A percentile compares a stretch with the other conserved stretches of the same genome.
phyloP scores from a whole-genome alignment of 2,329 filamentous ascomycete species.

The Colletotrichum sp. region DNA sequence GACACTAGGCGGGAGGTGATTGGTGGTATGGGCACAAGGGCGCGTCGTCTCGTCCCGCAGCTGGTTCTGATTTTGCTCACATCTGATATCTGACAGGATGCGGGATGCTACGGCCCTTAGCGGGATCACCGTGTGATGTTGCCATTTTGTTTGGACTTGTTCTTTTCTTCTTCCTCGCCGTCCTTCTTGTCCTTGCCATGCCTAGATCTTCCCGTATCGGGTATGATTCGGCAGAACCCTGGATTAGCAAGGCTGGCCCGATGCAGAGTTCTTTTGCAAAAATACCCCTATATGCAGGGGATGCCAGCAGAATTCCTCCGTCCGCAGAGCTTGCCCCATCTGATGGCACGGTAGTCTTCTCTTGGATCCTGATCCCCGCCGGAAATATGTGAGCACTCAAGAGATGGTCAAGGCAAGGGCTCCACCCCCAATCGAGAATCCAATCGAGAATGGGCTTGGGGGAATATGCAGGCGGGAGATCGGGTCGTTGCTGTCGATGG shows the following conservation, averaged over 20 bases:
- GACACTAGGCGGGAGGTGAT: conserved; percentile 13
- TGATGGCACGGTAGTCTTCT: not conserved
- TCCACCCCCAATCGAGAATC: not conserved
- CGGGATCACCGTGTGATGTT: not conserved
- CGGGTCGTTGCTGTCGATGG: not conserved
- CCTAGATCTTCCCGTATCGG: not conserved
- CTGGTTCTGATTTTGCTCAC: not conserved
- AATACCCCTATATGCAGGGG: not conserved
- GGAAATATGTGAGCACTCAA: not conserved
- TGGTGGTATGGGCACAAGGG: conserved; percentile 2
- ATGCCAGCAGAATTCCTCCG: not conserved
- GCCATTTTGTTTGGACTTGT: not conserved
- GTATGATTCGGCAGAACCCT: not conserved
- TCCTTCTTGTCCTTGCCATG: not conserved
- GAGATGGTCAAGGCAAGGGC: not conserved
- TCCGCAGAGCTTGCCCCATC: not conserved
- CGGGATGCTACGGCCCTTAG: conserved; percentile 6
- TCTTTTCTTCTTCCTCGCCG: not conserved
- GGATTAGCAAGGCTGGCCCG: not conserved
- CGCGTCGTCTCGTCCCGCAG: not conserved
- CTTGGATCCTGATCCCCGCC: not conserved
- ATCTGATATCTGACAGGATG: conserved; percentile 14
- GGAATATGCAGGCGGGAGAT: not conserved
- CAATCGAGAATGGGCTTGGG: not conserved
- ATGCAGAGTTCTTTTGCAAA: not conserved